These are phyloP conservation scores for Aspergillus persii DNA, from an alignment of 2,329 filamentous ascomycete genomes.

Conservation along the genomic window DNA sequence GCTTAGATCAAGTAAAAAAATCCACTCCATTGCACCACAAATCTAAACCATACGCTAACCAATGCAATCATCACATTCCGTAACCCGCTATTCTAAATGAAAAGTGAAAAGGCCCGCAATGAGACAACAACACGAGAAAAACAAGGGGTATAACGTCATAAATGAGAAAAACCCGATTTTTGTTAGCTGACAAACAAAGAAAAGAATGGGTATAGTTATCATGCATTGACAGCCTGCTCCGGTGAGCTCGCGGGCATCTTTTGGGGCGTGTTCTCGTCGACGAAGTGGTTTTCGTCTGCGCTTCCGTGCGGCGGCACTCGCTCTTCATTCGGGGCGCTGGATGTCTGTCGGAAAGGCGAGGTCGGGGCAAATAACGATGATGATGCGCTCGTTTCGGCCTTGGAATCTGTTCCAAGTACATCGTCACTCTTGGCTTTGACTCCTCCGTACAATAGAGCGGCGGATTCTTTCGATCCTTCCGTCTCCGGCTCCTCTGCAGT, in stretches of 20 bases:
- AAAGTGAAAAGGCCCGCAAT: background rate
- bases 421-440: conserved; percentile 12
- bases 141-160: background rate
- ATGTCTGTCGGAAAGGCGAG: conserved; percentile 2
- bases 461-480: conserved; percentile 23
- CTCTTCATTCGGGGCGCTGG: conserved; percentile 6
- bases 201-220: conserved; percentile 2
- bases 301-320: conserved; percentile 1
- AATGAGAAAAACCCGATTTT: conserved; percentile 4
- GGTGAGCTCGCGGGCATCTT: conserved; percentile 20
- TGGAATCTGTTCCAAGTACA: conserved; percentile 2
- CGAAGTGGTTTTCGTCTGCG: conserved; percentile 1
- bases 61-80: background rate
- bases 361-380: background rate
- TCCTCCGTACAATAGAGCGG: conserved; percentile 13
- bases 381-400: conserved; percentile 1
- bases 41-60: background rate
- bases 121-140: background rate
- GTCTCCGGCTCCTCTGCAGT: conserved; percentile 25
- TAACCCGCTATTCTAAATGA: conserved; percentile 4
- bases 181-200: background rate
- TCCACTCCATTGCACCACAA: background rate
- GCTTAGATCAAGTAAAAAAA: background rate
- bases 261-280: conserved; percentile 18
- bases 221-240: conserved; percentile 30